Evolutionary conservation across 2,329 filamentous ascomycete genomes (phyloP), one percentile per base, ranked within the genome.

Genomic region (Colletotrichum sp.): DNA sequence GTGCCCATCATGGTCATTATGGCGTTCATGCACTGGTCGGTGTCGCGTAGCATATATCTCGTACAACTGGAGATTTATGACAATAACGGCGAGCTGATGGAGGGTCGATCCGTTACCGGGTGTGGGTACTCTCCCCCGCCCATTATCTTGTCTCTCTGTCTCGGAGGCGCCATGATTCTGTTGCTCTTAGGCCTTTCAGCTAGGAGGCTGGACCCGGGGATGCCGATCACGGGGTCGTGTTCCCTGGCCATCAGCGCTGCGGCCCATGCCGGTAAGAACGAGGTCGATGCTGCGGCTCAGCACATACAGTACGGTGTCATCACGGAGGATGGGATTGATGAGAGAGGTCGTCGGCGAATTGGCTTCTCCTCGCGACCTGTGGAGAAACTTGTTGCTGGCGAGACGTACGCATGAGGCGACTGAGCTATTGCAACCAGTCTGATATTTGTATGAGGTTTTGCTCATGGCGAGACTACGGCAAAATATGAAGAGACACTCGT

Each of bases 371-470:
- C 43, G 18, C 18, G 43, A 1, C 11, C 18, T 13, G n/a, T 47
- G n/a, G 43, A 47, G n/a, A 21, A 47, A n/a, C 43, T 21, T 47
- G 43, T 47, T 5, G 11, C 1, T 47, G 43, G 43, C 43, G 43
- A 47, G 43, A 47, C 43, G 43, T 47, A 47, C 43, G 43, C 43
- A 1, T 47, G 43, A 47, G 43, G 11, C 7, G 18, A 38, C 7
- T 16, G 13, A 8, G 7, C 15, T 47, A 2, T 47, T 13, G 18
- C 18, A 12, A 12, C 0, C 12, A 1, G 43, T 12, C 11, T 12
- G 0, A 12, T 47, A 4, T 13, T 13, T 47, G 18, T 47, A 9
- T 7, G 11, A 21, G 38, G 4, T 1, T n/a, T 47, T 0, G 2
- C 38, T 5, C 38, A n/a, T 1, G 38, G 18, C 0, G 38, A 6